Evolutionary conservation across 2,329 filamentous ascomycete genomes (phyloP), one percentile per base, ranked within the genome.

Genomic region (Berkeleyomyces basicola): DNA sequence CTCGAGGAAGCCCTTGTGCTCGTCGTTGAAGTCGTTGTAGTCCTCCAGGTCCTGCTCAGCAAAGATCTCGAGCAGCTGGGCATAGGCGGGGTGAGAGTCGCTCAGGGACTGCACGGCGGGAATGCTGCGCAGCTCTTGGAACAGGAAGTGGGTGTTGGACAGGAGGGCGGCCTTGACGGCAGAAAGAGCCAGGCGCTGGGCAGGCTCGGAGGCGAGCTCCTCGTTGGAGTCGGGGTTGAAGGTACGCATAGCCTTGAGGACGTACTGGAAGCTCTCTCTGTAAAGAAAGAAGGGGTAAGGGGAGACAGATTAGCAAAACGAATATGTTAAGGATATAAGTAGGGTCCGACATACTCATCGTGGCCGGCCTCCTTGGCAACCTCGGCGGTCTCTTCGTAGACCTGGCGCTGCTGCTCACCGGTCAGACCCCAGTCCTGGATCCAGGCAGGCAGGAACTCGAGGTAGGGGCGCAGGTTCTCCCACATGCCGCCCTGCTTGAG

Each of bases 61-160:
- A 76, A 97, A 96, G 71, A 97, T 89, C 70, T 96, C 91, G 63
- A 99, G 87, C 44, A 99, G 83, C 75, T 97, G 90, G 69, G 88
- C 91, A 76, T 92, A 89, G 67, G 87, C 80, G 65, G 88, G 82
- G 71, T 96, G 88, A 60, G 88, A 88, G 70, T 92, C 86, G 72
- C 85, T 84, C 59, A 99, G 85, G 14, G 88, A 87, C 76, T 96
- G 90, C 66, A 99, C 83, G 67, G 86, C 86, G 71, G 88, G 81
- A 69, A 95, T 85, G 66, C 83, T 87, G 68, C 90, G 86, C 59
- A 96, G 82, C 64, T 92, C 90, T 73, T 87, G 82, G 78, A 89
- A 90, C 72, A 83, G 81, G 76, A 85, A 88, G 72, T 81, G 77
- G 60, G 74, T 76, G 67, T 73, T 76, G 65, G 80, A 78, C 63